Evolutionary conservation across 208 protist species (phyloP), one percentile per base, ranked within the genome.

Genomic region (Strigomonas culicis): DNA sequence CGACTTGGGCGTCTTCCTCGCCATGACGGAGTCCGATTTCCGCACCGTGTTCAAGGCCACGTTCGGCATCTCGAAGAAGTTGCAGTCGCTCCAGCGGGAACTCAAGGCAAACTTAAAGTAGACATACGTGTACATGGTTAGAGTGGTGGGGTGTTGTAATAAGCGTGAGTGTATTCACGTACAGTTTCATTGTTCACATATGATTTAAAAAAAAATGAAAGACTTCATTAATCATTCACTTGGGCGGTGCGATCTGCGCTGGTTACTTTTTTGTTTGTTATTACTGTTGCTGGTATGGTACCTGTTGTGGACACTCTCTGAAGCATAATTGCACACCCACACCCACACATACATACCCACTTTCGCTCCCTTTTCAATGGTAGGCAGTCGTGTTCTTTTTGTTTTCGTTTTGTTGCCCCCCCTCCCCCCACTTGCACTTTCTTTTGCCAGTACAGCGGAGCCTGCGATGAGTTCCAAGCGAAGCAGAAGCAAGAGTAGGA

Each of bases 21-120:
- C 81, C 21, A 96, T 96, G 90, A 77, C 55, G 19, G 39, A 75
- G n/a, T 70, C 77, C 3, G 87, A 94, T 41, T 78, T 94, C 27
- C 72, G 76, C 55, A 74, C 57, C 8, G 80, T 92, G 3, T 96
- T 96, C 69, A 92, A 86, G 67, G 70, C 86, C 1, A 96, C 90
- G 0, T 90, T 90, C 70, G 90, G 88, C 25, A 61, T 94, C 8
- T 66, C 75, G 8, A 92, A 88, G 75, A 82, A 85, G 30, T 75
- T 96, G n/a, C 65, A 82, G 49, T 50, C 84, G 32, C 75, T 96
- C 13, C 90, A 96, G 60, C 44, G 69, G 19, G 90, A 95, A 65
- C 75, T 95, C 25, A 67, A 76, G 6, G 61, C 58, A 36, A 83
- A 79, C 19, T 22, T 83, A 28, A 70, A 68, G 25, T 43, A n/a